These are phyloP conservation scores for Spinellus fusiger DNA, from an alignment of 192 early-diverging fungal genomes.

Conservation along the genomic window DNA sequence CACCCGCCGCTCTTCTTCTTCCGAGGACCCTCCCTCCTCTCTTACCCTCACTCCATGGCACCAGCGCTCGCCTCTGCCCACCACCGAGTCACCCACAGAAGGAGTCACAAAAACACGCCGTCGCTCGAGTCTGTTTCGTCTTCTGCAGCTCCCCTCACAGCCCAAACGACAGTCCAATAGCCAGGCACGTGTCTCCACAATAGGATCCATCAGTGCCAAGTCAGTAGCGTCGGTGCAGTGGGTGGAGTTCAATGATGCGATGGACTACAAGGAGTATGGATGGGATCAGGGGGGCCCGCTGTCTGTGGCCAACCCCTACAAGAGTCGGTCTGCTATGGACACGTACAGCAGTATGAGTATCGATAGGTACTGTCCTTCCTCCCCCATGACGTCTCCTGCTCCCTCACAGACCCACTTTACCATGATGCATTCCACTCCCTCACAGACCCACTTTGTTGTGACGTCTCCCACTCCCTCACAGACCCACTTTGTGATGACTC, in stretches of 20 bases:
- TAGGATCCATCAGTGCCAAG: background rate
- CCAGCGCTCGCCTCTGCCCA: background rate
- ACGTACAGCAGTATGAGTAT: background rate
- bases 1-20: background rate
- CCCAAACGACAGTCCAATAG: background rate
- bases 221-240: constrained; percentile 9
- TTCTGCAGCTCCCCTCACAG: background rate
- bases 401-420: too few species aligned
- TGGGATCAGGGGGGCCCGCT: background rate
- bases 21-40: background rate
- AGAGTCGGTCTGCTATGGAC: background rate
- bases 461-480: too few species aligned
- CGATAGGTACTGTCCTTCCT: background rate
- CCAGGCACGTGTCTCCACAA: background rate
- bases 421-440: too few species aligned
- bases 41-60: background rate
- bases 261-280: constrained; percentile 4
- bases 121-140: background rate
- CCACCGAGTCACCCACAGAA: background rate
- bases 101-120: background rate
- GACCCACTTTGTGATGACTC: background rate
- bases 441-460: background rate
- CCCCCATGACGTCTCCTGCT: too few species aligned
- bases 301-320: background rate
- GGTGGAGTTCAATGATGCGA: constrained; percentile 14